Evolutionary conservation across 2,329 filamentous ascomycete species (phyloP).

Genomic region (Elsinoe fawcettii): DNA sequence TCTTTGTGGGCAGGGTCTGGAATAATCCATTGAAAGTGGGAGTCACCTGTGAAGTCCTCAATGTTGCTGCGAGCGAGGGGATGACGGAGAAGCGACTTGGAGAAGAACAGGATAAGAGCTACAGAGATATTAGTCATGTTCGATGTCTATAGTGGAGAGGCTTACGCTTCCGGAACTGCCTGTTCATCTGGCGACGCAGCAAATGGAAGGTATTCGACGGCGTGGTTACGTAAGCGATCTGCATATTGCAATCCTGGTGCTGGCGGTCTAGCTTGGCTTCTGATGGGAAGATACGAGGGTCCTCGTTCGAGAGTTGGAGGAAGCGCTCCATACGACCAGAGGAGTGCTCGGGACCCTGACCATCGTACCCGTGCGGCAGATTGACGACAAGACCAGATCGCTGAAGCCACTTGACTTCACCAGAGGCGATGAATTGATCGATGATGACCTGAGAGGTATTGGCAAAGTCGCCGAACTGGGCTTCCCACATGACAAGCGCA

Average conservation of each 20-base stretch:
- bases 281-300: slow-evolving; percentile 84
- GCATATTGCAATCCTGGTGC: slow-evolving; percentile 99
- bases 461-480: slow-evolving; percentile 98
- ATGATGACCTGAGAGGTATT: slow-evolving; percentile 99
- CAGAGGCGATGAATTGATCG: slow-evolving; percentile 96
- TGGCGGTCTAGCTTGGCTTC: slow-evolving; percentile 87
- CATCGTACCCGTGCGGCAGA: slow-evolving; percentile 94
- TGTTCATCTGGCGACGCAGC: slow-evolving; percentile 93
- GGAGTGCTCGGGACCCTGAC: slow-evolving; percentile 96
- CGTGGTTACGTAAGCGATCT: slow-evolving; percentile 95
- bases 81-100: slow-evolving; percentile 90
- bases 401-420: slow-evolving; percentile 98
- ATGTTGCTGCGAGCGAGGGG: slow-evolving; percentile 82
- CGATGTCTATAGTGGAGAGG: slow-evolving; percentile 22
- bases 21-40: slow-evolving; percentile 96
- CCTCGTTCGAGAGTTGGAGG: slow-evolving; percentile 93
- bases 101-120: slow-evolving; percentile 97
- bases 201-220: slow-evolving; percentile 95
- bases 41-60: slow-evolving; percentile 83
- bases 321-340: slow-evolving; percentile 96
- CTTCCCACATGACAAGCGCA: slow-evolving; percentile 98
- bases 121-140: slow-evolving; percentile 20
- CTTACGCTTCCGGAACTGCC: slow-evolving; percentile 98
- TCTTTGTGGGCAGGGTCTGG: slow-evolving; percentile 76
- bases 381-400: slow-evolving; percentile 94